Base-by-base conservation (phyloP, 768 basidiomycete genomes). In the Kwoniella dendrophila region DNA sequence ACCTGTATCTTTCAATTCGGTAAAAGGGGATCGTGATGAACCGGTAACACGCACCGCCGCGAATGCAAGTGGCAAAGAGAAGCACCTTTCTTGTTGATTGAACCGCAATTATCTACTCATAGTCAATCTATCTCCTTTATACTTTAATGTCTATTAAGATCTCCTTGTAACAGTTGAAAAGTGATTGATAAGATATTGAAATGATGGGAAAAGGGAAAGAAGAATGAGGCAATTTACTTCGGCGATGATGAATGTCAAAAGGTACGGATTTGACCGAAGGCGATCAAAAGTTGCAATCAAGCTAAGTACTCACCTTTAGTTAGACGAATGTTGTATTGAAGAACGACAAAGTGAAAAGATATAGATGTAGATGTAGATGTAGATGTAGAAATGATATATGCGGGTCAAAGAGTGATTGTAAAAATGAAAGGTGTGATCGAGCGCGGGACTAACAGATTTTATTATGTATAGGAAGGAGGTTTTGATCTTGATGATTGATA, bases 191-290 rank as follows among this genome's bases (percentile, higher is more conserved):
- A 6, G 41, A 34, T 7, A n/a, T 51, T 12, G 50, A 30, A 14
- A 27, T 32, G 24, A 14, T 8, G 24, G n/a, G 48, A 43, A 40
- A 10, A 40, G 10, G 38, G n/a, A 10, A 40, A 10, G 38, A 10
- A 40, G 38, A 6, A 36, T 22, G 22, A 8, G 49, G 20, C 4
- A 24, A 4, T 16, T 6, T 14, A 22, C 34, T 47, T 58, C 47
- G 56, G 56, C 56, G 56, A 58, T 50, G 56, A 29, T 45, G 40
- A 27, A 26, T 38, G 16, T n/a, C 5, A 54, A 38, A 40, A 29
- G 53, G 27, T 36, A 58, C 56, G 56, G 56, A 58, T 53, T 45
- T 55, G 30, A 45, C 52, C 60, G 44, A 53, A 44, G 44, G 34
- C n/a, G 49, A 51, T 51, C 30, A 51, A n/a, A n/a, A n/a, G n/a